Evolutionary conservation across 805 yeast species (phyloP).

Genomic region (Hyphopichia homilentoma): DNA sequence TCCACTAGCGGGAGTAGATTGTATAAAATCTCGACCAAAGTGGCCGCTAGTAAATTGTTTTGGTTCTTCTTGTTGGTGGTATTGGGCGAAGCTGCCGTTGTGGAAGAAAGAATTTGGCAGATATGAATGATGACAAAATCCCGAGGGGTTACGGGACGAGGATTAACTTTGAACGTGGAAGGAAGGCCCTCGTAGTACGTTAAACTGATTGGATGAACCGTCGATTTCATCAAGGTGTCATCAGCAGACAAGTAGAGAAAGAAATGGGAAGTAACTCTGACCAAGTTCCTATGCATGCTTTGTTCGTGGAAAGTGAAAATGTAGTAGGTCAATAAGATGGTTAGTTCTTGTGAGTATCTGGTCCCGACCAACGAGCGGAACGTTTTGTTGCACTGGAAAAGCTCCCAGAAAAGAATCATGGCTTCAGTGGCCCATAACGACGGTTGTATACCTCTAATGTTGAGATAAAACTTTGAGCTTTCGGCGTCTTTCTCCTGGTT

Average conservation of each 20-base stretch:
- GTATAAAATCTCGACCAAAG: conserved; percentile 56
- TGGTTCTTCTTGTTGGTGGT: conserved; percentile 13
- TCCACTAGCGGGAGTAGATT: conserved; percentile 49
- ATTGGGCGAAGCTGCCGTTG: conserved; percentile 17
- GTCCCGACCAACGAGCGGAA: conserved; percentile 41
- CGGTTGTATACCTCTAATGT: conserved; percentile 13
- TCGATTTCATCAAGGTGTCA: conserved; percentile 29
- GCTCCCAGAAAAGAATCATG: conserved; percentile 69
- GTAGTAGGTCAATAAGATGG: conserved; percentile 54
- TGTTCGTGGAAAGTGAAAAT: conserved; percentile 45
- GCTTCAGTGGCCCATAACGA: conserved; percentile 54
- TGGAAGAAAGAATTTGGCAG: conserved; percentile 23
- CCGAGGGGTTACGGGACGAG: conserved; percentile 48
- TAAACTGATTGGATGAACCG: conserved; percentile 44
- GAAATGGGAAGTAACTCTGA: conserved; percentile 50
- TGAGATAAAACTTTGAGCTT: conserved; percentile 7
- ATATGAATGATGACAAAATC: conserved; percentile 60
- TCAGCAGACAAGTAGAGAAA: conserved; percentile 48
- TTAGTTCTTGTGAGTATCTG: conserved; percentile 49
- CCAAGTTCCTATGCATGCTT: conserved; percentile 36
- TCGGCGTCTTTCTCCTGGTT: conserved; percentile 14
- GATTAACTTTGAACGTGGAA: conserved; percentile 41
- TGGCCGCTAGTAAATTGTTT: conserved; percentile 28
- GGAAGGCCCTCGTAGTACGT: conserved; percentile 52
- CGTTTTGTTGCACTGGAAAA: conserved; percentile 65